Base-by-base conservation (phyloP, 306 rosid genomes). In the Acacia crassicarpa region DNA sequence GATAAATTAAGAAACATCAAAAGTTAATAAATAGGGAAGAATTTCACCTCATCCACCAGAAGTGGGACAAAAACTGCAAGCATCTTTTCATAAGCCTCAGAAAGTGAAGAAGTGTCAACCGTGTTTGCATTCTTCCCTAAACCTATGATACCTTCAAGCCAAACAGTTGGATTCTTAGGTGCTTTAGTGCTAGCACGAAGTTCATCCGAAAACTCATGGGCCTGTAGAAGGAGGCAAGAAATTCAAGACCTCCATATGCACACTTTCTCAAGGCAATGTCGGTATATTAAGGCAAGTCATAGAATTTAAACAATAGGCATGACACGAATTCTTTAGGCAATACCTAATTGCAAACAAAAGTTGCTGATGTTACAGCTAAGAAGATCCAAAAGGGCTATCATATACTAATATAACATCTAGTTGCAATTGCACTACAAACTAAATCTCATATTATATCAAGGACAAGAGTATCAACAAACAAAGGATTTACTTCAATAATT, bases 41-140 rank as follows among this genome's bases (percentile, higher is more conserved):
- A 46, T 76, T 81, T 88, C 65, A 95, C 99, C 99, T 95, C 99
- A 87, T 95, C 98, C 75, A 92, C 98, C 80, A 95, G 90, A 82
- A 95, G 99, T 12, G 99, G 99, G 88, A 95, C 86, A 91, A 95
- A 95, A 82, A 93, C 84, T 14, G 97, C 90, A 69, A 95, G 92
- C 91, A 93, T 89, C 86, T 91, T 92, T 65, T 92, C 83, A 89
- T 95, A 95, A 85, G 99, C 93, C 49, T 95, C 99, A 84, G 99
- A 91, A 79, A 91, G 89, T n/a, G 91, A 61, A 73, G 94, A 84
- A 81, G 93, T 83, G 80, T 95, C 99, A 6, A 94, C 83, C 59
- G 94, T 84, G 81, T 87, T 91, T 41, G 32, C 89, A 89, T 86
- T 95, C 82, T 92, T 97, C 84, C 91, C 89, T 79, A 94, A 75